Base-by-base conservation (phyloP, 1,284 basidiomycete species). In the Termitomyces sp. region DNA sequence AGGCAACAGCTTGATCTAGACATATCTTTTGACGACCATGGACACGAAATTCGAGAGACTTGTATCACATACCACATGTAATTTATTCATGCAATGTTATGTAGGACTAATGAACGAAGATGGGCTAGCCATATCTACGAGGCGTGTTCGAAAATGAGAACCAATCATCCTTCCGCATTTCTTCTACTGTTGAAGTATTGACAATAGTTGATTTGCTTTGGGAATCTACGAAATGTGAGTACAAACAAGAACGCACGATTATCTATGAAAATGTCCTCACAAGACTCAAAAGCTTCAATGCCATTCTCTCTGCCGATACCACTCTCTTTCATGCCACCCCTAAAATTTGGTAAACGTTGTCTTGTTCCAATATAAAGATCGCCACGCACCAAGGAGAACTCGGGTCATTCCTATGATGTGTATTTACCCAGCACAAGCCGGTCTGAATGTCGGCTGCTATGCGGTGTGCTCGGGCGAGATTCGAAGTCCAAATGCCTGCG, bases 241-340 rank as follows among this genome's bases (percentile, higher is more conserved):
- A 24, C 59, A 45, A 17, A 24, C 59, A 45, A 17, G 9, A 49
- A n/a, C 7, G 47, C 19, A 39, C 28, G 43, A 31, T n/a, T 45
- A 9, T 19, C 26, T 45, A 19, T 33, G 5, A 21, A 75, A 8
- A 31, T 30, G 34, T 50, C 13, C 87, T 61, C 56, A 89, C 88
- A 91, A 58, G 86, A 78, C 65, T 88, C 79, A 55, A 84, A 82
- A 9, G 90, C 88, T 64, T 92, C 90, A 5, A 87, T 56, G 1
- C 90, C 90, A 59, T 92, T 92, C 65, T 92, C 90, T 57, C 90
- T 71, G 2, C 89, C 89, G 52, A 90, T 86, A 1, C 89, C 90
- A 61, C 88, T 91, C 60, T 88, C 83, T 65, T 90, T 90, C 86
- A 90, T 88, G 15, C 90, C 89, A 24, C 90, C 90, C 90, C 87